phyloP scores from a whole-genome alignment of 1,284 basidiomycete genomes.

The Mycena sp. region DNA sequence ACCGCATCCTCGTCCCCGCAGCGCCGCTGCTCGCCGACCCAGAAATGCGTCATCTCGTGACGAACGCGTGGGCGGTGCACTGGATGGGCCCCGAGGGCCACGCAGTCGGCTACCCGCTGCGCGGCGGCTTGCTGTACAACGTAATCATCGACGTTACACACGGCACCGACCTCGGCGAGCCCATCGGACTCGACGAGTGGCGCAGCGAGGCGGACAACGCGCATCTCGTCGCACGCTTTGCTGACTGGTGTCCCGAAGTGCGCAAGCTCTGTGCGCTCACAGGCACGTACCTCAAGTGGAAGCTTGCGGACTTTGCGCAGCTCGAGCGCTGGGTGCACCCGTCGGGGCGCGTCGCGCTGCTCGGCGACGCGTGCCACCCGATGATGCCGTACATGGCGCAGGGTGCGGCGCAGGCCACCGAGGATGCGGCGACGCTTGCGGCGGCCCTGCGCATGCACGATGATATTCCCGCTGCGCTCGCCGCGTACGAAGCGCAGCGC shows the following conservation, averaged over 20 bases:
- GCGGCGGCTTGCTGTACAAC: constrained; percentile 37
- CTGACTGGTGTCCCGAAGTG: constrained; percentile 49
- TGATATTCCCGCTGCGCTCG: constrained; percentile 3
- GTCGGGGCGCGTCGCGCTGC: constrained; percentile 53
- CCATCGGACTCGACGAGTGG: constrained; percentile 54
- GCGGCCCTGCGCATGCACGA: constrained; percentile 14
- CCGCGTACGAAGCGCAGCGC: constrained; percentile 20
- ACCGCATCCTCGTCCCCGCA: constrained; percentile 61
- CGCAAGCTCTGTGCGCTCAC: constrained; percentile 58
- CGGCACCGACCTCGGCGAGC: constrained; percentile 48
- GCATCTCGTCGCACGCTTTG: constrained; percentile 56
- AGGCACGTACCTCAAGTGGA: constrained; percentile 59
- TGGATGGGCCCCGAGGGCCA: constrained; percentile 60
- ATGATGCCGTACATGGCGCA: constrained; percentile 57
- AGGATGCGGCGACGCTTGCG: constrained; percentile 25
- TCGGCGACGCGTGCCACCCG: constrained; percentile 70
- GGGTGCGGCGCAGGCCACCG: constrained; percentile 35
- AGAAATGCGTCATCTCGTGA: constrained; percentile 52
- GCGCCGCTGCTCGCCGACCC: constrained; percentile 57
- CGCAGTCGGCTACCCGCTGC: constrained; percentile 53
- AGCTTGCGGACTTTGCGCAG: constrained; percentile 56
- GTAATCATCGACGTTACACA: constrained; percentile 42
- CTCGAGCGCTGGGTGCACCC: constrained; percentile 60
- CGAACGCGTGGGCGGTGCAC: constrained; percentile 48
- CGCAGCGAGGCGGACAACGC: constrained; percentile 52